Conservation (phyloP, 1,284 basidiomycete genomes). For the Heliocybe sulcata region DNA sequence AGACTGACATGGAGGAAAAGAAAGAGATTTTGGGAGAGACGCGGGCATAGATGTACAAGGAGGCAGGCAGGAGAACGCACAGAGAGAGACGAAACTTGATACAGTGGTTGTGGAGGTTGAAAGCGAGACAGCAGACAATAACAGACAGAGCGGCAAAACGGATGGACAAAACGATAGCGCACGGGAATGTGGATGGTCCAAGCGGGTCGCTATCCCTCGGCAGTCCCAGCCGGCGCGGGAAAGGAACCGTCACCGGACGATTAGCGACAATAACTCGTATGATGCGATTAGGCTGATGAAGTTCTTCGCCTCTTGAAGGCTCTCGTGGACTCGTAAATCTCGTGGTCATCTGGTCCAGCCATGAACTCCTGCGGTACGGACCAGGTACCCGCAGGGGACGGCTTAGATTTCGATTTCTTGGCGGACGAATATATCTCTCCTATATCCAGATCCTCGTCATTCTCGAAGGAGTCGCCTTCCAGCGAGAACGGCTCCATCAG, state of each 20-base stretch:
- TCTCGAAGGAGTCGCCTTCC: not conserved
- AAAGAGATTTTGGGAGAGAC: not conserved
- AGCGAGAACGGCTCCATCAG: not conserved
- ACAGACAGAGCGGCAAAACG: not conserved
- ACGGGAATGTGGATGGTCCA: not conserved
- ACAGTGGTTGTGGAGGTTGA: not conserved
- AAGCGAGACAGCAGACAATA: not conserved
- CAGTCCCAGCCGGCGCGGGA: not conserved
- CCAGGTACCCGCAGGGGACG: not conserved
- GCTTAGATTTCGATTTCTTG: not conserved
- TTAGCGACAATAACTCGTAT: not conserved
- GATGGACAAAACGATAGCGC: not conserved
- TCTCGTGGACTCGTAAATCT: not conserved
- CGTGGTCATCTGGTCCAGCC: not conserved
- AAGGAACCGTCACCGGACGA: not conserved
- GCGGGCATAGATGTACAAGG: conserved; percentile 1
- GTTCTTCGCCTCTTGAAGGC: not conserved
- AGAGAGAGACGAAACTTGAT: not conserved
- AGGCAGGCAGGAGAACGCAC: not conserved
- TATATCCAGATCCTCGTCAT: not conserved
- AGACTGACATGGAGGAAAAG: not conserved
- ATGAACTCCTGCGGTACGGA: not conserved
- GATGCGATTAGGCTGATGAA: not conserved
- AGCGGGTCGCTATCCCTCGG: not conserved
- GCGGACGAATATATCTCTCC: not conserved